phyloP scores from a whole-genome alignment of 2,329 filamentous ascomycete species.

The Corniculantispora saksenae region DNA sequence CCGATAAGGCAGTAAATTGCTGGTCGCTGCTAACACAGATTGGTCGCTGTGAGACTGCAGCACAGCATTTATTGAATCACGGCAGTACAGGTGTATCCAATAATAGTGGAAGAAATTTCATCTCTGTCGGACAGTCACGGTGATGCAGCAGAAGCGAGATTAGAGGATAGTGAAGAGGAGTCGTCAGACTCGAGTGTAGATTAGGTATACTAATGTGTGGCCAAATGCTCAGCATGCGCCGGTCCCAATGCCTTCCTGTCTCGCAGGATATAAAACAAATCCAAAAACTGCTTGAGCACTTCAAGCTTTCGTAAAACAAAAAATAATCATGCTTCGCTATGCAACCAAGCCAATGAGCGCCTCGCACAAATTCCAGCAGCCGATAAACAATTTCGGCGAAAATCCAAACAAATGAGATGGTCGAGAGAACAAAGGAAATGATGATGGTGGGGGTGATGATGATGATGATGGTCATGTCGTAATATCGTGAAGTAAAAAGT shows the following conservation, averaged over 20 bases:
- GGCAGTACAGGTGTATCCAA: slow-evolving; percentile 2
- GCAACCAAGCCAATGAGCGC: slow-evolving; percentile 8
- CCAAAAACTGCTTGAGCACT: slow-evolving; percentile 7
- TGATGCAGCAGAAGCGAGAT: background rate
- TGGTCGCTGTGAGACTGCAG: background rate
- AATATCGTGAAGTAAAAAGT: background rate
- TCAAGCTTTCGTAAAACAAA: slow-evolving; percentile 2
- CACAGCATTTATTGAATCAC: background rate
- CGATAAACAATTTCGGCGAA: background rate
- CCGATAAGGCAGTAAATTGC: background rate
- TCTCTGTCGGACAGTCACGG: background rate
- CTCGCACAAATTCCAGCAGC: background rate
- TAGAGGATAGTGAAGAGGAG: background rate
- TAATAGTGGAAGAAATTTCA: background rate
- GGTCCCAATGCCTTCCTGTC: background rate
- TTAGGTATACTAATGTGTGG: slow-evolving; percentile 8
- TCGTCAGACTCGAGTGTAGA: background rate
- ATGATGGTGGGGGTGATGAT: no score
- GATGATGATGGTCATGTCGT: background rate
- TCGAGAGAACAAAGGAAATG: background rate
- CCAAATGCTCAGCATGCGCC: background rate
- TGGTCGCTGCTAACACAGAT: background rate
- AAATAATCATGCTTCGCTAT: slow-evolving; percentile 12
- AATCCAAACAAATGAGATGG: background rate
- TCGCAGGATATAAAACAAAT: slow-evolving; percentile 9